Base-by-base conservation (phyloP, 2,329 filamentous ascomycete species). In the Monilinia aucupariae region DNA sequence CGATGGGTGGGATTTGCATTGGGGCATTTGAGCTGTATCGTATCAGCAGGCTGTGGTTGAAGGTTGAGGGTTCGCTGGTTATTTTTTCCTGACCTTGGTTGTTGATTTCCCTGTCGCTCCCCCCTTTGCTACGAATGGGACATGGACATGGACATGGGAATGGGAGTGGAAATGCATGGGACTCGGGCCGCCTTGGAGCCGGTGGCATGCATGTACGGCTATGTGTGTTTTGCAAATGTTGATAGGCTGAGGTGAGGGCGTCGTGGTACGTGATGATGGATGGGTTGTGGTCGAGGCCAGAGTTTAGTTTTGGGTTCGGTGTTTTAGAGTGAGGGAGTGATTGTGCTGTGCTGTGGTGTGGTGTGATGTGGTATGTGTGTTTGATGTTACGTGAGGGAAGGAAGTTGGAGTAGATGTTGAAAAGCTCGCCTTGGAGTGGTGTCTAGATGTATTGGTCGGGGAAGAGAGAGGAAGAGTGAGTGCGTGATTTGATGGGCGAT, bases 121-220 rank as follows among this genome's bases (percentile, higher is more conserved):
- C n/a, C n/a, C n/a, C n/a, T n/a, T n/a, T n/a, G n/a, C n/a, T n/a
- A n/a, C n/a, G n/a, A n/a, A n/a, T n/a, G n/a, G n/a, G n/a, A n/a
- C n/a, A n/a, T n/a, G n/a, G n/a, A n/a, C n/a, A n/a, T n/a, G n/a
- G n/a, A n/a, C n/a, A n/a, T n/a, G n/a, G n/a, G n/a, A n/a, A 56
- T 47, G 22, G 41, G 25, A 27, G 22, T 25, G 10, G 20, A 10
- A 45, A 47, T 10, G 25, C 10, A 43, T 47, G 3, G 27, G n/a
- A 41, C 27, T 56, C 54, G 54, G 54, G 54, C 54, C 54, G 54
- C 22, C 43, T 17, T 27, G 54, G 54, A 56, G n/a, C 54, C 27
- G 27, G 54, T 56, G 54, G 27, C 54, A 56, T 34, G 27, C n/a
- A n/a, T n/a, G n/a, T n/a, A n/a, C n/a, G n/a, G n/a, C n/a, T 34